These are phyloP conservation scores for Chernovozyma aurita DNA, from an alignment of 1,139 yeast genomes.

Conservation along the genomic window DNA sequence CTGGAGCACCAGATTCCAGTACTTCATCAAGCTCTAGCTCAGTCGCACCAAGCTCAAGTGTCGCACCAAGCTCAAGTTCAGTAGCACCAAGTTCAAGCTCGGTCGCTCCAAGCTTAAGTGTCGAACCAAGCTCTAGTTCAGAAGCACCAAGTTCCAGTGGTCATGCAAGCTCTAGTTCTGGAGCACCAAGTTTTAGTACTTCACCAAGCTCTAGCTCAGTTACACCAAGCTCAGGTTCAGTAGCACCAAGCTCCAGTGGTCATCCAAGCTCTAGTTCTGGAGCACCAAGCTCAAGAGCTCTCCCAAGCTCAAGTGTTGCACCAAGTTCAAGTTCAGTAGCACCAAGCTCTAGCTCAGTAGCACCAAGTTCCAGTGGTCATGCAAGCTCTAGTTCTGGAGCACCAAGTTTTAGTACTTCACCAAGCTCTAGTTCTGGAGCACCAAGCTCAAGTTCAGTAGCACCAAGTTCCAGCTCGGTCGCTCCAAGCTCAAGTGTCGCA, in stretches of 20 bases:
- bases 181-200: too few relatives aligned
- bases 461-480: background rate
- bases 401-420: background rate
- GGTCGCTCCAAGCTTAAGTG: too few relatives aligned
- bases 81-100: background rate
- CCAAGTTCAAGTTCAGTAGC: conserved; percentile 1
- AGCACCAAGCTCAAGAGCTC: background rate
- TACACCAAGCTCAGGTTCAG: background rate
- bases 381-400: conserved; percentile 2
- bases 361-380: background rate
- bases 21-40: too few relatives aligned
- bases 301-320: background rate
- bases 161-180: too few relatives aligned
- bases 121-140: too few relatives aligned
- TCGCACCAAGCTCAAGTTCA: conserved; percentile 1
- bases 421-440: background rate
- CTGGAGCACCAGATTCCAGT: too few relatives aligned
- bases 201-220: background rate
- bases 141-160: too few relatives aligned
- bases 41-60: background rate
- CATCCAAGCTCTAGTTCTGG: background rate
- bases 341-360: background rate
- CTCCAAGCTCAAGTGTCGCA: background rate
- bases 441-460: background rate
- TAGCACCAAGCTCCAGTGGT: background rate